These are phyloP conservation scores for Cenchrus fungigraminus DNA, from an alignment of 176 grass and related monocot species.

Conservation along the genomic window DNA sequence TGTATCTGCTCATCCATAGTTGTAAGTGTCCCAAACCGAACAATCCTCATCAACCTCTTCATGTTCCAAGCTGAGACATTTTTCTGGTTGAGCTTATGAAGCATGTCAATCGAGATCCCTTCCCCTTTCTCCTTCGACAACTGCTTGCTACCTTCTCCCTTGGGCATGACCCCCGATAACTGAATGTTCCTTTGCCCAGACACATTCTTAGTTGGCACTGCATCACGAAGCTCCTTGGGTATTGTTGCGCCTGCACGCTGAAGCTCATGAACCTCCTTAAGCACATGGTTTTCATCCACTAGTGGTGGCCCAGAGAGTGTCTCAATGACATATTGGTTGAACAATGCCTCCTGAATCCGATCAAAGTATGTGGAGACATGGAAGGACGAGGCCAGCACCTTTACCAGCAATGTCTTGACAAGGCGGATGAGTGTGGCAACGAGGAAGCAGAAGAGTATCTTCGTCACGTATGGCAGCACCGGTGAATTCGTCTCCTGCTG, in stretches of 20 bases:
- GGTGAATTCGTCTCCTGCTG: slow-evolving; percentile 38
- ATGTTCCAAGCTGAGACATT: slow-evolving; percentile 89
- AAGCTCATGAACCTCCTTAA: slow-evolving; percentile 66
- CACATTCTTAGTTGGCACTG: slow-evolving; percentile 49
- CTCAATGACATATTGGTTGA: slow-evolving; percentile 79
- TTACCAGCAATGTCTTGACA: slow-evolving; percentile 76
- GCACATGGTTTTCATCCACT: slow-evolving; percentile 59
- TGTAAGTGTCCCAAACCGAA: slow-evolving; percentile 59
- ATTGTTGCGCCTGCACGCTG: slow-evolving; percentile 60
- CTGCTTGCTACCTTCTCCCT: slow-evolving; percentile 50
- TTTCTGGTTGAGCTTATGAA: slow-evolving; percentile 76
- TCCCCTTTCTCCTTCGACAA: slow-evolving; percentile 50
- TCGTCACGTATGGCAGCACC: slow-evolving; percentile 65
- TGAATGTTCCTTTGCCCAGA: slow-evolving; percentile 42
- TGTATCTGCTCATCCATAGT: slow-evolving; percentile 80
- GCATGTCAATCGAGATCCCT: slow-evolving; percentile 62
- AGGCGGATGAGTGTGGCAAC: slow-evolving; percentile 69
- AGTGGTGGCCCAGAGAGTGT: slow-evolving; percentile 73
- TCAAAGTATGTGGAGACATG: slow-evolving; percentile 87
- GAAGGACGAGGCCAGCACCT: slow-evolving; percentile 83
- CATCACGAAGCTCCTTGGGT: slow-evolving; percentile 54
- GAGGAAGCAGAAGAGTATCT: slow-evolving; percentile 77
- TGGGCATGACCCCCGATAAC: slow-evolving; percentile 51
- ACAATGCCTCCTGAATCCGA: slow-evolving; percentile 82
- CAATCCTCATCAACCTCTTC: slow-evolving; percentile 76